Base-by-base conservation (phyloP, 2,329 filamentous ascomycete genomes). In the Triangularia setosa region DNA sequence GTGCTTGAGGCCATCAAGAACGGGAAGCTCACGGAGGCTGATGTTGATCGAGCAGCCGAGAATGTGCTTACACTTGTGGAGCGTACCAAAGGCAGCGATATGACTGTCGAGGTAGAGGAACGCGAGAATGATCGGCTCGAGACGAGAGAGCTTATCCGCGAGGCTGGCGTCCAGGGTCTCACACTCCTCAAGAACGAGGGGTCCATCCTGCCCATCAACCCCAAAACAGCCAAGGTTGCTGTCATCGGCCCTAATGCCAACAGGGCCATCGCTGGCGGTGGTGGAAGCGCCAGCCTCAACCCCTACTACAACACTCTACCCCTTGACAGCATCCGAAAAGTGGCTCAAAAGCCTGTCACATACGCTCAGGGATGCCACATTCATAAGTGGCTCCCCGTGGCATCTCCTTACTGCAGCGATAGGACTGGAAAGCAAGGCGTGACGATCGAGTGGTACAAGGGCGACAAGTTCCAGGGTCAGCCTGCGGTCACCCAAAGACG, bases 191-290 rank as follows among this genome's bases (percentile, higher is more conserved):
- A 90, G 73, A 90, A 90, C 62, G 82, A 88, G 61, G 79, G 80
- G 0, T 75, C 73, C 2, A 75, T 88, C n/a, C 77, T 90, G 7
- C 87, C 87, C 0, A 82, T 90, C 64, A 79, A 82, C 65, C 74
- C 79, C 6, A 79, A 79, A 25, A 82, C 81, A 16, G 81, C 81
- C 63, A 88, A 82, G 72, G 81, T 90, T 63, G 87, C 87, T 3
- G 81, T 90, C 64, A 89, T 90, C 60, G 87, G 87, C 0, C 87
- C 87, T 1, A 90, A 90, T 66, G 87, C 86, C 21, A 88, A 89
- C 72, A 79, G 86, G 62, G 84, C 87, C 0, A 88, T 90, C 67
- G 87, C 85, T n/a, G 85, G 84, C 16, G 87, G 88, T 58, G 87
- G 87, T 48, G 87, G 88, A 58, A 90, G 87, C 70, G 87, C 88